Percentiles rank a stretch among this genome's conserved stretches.
Evolutionary conservation across 768 basidiomycete genomes (phyloP).

Genomic region (Leccinum aurantiacum): DNA sequence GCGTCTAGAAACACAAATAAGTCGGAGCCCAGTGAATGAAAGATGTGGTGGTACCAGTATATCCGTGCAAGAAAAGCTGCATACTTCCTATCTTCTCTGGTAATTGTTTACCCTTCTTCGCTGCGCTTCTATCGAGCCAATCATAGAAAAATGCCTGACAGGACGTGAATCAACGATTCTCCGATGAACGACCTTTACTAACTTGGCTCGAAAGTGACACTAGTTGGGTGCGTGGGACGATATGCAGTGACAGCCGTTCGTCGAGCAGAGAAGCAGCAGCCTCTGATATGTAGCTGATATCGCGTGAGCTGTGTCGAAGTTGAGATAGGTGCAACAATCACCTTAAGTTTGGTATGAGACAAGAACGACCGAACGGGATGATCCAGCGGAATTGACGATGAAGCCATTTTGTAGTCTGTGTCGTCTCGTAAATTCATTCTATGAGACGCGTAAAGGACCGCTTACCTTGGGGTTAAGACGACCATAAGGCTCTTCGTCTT

Average conservation of each 20-base stretch:
- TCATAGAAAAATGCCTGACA: slow-evolving; percentile 86
- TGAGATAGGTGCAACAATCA: slow-evolving; percentile 24
- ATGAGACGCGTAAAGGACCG: background rate
- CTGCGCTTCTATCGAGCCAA: slow-evolving; percentile 80
- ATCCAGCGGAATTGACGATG: slow-evolving; percentile 88
- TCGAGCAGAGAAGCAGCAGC: slow-evolving; percentile 87
- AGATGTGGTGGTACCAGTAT: slow-evolving; percentile 48
- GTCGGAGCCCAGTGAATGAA: background rate
- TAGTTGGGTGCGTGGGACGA: slow-evolving; percentile 84
- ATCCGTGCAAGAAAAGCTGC: slow-evolving; percentile 87
- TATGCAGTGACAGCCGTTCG: slow-evolving; percentile 65
- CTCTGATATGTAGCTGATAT: slow-evolving; percentile 77
- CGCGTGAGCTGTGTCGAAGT: background rate
- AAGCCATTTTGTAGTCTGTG: slow-evolving; percentile 84
- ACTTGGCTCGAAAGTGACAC: slow-evolving; percentile 78
- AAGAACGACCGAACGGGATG: slow-evolving; percentile 86
- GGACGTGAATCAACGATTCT: slow-evolving; percentile 2
- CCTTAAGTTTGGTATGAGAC: slow-evolving; percentile 89
- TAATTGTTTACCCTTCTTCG: slow-evolving; percentile 79
- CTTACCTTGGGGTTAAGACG: slow-evolving; percentile 80
- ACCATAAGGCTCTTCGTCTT: slow-evolving; percentile 89
- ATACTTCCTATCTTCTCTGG: slow-evolving; percentile 90
- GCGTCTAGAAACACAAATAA: slow-evolving; percentile 53
- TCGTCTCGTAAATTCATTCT: slow-evolving; percentile 2
- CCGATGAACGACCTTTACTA: slow-evolving; percentile 7